phyloP scores from a whole-genome alignment of 164 flowering plant species.

The Vitis labrusca region DNA sequence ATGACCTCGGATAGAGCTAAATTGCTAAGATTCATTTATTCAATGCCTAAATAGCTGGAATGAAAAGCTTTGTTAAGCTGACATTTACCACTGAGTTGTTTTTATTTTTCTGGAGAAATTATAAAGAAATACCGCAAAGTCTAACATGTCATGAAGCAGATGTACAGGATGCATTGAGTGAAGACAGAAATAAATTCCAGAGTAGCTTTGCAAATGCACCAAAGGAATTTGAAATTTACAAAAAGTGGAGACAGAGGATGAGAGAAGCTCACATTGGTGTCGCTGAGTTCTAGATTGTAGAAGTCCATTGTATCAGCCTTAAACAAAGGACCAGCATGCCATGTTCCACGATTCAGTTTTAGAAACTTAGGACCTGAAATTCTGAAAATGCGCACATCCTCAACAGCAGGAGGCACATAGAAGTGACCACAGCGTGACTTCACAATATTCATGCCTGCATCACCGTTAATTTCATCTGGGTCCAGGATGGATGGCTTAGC shows the following conservation, averaged over 20 bases:
- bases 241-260: background rate
- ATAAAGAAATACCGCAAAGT: too few species aligned
- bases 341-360: conserved; percentile 84
- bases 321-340: conserved; percentile 97
- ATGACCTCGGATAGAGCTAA: too few species aligned
- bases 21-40: too few species aligned
- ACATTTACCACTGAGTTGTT: too few species aligned
- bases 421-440: conserved; percentile 69
- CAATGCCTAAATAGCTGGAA: too few species aligned
- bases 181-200: background rate
- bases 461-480: conserved; percentile 15
- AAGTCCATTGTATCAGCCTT: conserved; percentile 61
- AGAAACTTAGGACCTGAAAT: conserved; percentile 74
- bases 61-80: too few species aligned
- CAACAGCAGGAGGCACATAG: conserved; percentile 68
- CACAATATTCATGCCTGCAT: conserved; percentile 19
- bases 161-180: background rate
- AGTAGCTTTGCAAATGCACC: background rate
- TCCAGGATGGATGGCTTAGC: conserved; percentile 71
- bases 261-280: conserved; percentile 75
- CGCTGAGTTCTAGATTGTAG: conserved; percentile 82
- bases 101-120: too few species aligned
- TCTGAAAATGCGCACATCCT: conserved; percentile 63
- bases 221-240: background rate
- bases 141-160: too few species aligned